Base-by-base conservation (phyloP, 345 rosid genomes). In the Citrus medica region DNA sequence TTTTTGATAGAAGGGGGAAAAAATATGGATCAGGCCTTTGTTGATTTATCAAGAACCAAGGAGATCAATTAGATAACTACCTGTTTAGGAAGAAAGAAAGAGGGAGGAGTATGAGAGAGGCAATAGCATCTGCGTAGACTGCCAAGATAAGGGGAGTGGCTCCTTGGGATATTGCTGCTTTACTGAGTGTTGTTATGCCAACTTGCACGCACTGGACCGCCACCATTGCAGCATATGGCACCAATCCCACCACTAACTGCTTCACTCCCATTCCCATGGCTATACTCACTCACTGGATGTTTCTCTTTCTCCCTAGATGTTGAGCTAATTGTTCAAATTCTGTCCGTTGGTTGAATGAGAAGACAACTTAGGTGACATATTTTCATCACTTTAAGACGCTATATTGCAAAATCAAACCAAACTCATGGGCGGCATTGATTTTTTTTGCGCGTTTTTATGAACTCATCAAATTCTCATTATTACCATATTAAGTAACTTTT, bases 131-230 rank as follows among this genome's bases (percentile, higher is more conserved):
- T 2, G 90, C 69, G 76, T 89, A 89, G 76, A 82, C 77, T 40
- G 86, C 86, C 69, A 82, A 82, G 67, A 87, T 83, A 62, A 78
- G 84, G 76, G 67, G 88, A 71, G 78, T 86, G 84, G 85, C 84
- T 64, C 89, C 89, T 73, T 61, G 58, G 24, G 90, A 86, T 85
- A 89, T 84, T 78, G 89, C 90, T n/a, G 86, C 86, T 73, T 89
- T 86, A 77, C 79, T 84, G 21, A 89, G 64, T 5, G 90, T 84
- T 6, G 87, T 83, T 59, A 89, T 35, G 33, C 84, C 92, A 35
- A 84, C 88, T 72, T 76, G 85, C n/a, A 81, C 56, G 66, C 64
- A 73, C 71, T 83, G 88, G 69, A 82, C 77, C 69, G 55, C 69
- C 80, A 83, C 82, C 89, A 87, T 86, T 28, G 85, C 88, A 67